Percentiles rank a stretch among this genome's conserved stretches.
These are phyloP conservation scores for Boletus tomentosulus DNA, from an alignment of 768 basidiomycete species.

Conservation along the genomic window DNA sequence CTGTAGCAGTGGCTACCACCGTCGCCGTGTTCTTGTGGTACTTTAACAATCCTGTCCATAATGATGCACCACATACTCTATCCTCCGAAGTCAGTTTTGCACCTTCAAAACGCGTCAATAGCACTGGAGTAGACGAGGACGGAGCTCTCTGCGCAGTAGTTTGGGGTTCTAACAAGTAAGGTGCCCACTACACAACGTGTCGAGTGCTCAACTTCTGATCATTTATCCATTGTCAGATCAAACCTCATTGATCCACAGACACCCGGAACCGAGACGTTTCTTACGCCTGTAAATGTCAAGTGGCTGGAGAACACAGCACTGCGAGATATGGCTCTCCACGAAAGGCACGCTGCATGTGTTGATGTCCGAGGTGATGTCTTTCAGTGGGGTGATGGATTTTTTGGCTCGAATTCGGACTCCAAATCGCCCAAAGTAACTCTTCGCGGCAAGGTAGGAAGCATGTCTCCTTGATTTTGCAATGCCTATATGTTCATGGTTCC, in stretches of 20 bases:
- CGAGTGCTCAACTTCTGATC: background rate
- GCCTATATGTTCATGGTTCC: background rate
- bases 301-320: conserved; percentile 70
- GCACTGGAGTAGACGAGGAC: conserved; percentile 23
- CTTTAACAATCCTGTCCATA: conserved; percentile 32
- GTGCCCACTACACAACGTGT: background rate
- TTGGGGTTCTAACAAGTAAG: conserved; percentile 76
- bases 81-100: background rate
- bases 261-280: conserved; percentile 39
- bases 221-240: conserved; percentile 35
- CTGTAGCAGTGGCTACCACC: conserved; percentile 16
- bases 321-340: conserved; percentile 67
- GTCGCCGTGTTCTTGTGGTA: conserved; percentile 37
- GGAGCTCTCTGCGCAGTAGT: conserved; percentile 46
- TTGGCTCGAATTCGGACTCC: conserved; percentile 31
- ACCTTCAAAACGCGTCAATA: conserved; percentile 11
- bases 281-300: conserved; percentile 44
- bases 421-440: conserved; percentile 50
- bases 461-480: background rate
- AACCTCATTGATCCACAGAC: conserved; percentile 41
- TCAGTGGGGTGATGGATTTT: conserved; percentile 76
- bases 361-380: conserved; percentile 79
- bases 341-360: conserved; percentile 67
- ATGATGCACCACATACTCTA: conserved; percentile 26
- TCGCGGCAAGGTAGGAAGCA: conserved; percentile 53